Evolutionary conservation across 169 alveolate species (phyloP).

Genomic region (Plasmodium sp.): DNA sequence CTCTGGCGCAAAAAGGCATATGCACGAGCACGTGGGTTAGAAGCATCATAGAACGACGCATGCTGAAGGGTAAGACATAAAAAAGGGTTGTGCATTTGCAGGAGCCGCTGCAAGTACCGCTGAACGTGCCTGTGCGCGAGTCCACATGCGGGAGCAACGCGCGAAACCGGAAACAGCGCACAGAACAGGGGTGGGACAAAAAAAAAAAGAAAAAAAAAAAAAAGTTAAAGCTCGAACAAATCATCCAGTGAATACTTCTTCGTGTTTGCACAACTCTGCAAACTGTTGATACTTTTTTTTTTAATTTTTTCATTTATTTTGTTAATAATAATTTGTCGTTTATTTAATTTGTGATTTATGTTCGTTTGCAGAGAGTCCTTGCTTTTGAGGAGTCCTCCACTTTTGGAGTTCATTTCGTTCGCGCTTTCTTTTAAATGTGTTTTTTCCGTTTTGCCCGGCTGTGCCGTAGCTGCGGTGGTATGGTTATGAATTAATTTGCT

Average conservation of each 20-base stretch:
- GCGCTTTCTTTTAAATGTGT: background rate
- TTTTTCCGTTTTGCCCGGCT: background rate
- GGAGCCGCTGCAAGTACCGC: too few species aligned
- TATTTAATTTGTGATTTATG: conserved; percentile 16
- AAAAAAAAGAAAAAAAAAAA: background rate
- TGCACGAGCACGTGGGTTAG: background rate
- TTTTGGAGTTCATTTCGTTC: background rate
- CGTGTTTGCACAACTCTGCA: conserved; percentile 13
- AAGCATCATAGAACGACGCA: background rate
- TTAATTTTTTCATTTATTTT: conserved; percentile 62
- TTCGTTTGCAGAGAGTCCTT: conserved; percentile 7
- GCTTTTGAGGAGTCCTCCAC: background rate
- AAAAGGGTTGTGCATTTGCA: background rate
- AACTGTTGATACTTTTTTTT: background rate
- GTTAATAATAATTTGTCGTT: conserved; percentile 56
- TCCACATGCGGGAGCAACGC: background rate
- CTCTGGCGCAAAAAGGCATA: background rate
- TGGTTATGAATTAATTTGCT: background rate
- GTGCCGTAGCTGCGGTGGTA: background rate
- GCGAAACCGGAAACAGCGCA: background rate
- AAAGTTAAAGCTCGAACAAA: conserved; percentile 41
- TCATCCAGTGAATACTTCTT: conserved; percentile 49
- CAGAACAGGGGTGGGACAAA: background rate
- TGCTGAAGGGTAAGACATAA: background rate
- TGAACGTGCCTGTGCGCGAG: background rate